Percentiles rank a stretch among this genome's conserved stretches.
Evolutionary conservation across 1,284 basidiomycete species (phyloP).

Genomic region (Agaricales sp.): DNA sequence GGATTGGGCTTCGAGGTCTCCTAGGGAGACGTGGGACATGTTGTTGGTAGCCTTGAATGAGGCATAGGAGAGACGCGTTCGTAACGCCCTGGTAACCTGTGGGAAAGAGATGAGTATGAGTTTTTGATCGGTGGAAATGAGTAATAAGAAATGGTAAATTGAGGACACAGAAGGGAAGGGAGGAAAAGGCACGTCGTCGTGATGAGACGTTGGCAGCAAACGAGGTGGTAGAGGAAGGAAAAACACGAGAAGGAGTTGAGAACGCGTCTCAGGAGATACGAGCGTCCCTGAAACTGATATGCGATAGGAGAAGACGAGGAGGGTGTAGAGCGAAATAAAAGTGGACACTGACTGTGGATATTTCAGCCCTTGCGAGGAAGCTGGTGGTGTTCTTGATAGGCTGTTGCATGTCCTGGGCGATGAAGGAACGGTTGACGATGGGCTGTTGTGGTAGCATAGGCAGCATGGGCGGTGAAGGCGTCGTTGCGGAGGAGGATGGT

Average conservation of each 20-base stretch:
- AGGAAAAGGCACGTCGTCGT: no score
- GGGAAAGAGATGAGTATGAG: conserved; percentile 23
- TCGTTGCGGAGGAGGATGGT: conserved; percentile 66
- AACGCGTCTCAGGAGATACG: no score
- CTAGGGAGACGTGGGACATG: conserved; percentile 49
- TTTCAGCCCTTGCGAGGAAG: conserved; percentile 63
- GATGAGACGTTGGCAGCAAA: no score
- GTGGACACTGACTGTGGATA: conserved; percentile 55
- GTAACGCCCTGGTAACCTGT: conserved; percentile 67
- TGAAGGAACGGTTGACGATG: conserved; percentile 10
- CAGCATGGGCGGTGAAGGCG: conserved; percentile 59
- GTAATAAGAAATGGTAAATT: conserved; percentile 11
- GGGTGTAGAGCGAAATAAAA: conserved; percentile 6
- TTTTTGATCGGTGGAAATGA: conserved; percentile 21
- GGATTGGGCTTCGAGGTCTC: conserved; percentile 57
- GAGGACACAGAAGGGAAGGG: conserved; percentile 7
- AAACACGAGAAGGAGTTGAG: no score
- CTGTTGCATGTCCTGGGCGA: not conserved
- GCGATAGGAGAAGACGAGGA: not conserved
- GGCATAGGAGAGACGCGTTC: conserved; percentile 68
- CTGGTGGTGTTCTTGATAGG: conserved; percentile 50
- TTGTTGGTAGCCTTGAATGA: conserved; percentile 73
- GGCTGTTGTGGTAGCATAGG: conserved; percentile 28
- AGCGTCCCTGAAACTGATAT: not conserved
- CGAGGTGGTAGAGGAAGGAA: no score